A percentile compares a stretch with the other conserved stretches of the same genome.
Evolutionary conservation across 176 grass and related monocot genomes (phyloP).

Genomic region (Thalia dealbata): DNA sequence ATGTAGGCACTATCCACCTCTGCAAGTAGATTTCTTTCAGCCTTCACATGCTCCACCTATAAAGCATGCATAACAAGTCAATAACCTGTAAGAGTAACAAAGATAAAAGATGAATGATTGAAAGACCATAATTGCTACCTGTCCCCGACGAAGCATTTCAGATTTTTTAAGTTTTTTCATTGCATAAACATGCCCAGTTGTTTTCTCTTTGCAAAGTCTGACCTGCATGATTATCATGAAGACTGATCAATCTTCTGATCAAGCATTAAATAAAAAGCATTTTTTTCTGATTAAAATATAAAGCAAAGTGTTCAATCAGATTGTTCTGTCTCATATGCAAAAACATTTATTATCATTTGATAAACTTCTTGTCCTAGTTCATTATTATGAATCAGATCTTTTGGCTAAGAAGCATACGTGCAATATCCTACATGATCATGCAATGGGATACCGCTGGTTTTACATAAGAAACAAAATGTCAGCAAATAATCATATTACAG

Average conservation of each 20-base stretch:
- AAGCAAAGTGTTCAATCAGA: not conserved
- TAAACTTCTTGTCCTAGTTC: not conserved
- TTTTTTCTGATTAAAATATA: not conserved
- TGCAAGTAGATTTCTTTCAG: conserved; percentile 69
- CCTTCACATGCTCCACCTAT: conserved; percentile 59
- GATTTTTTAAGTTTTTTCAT: conserved; percentile 85
- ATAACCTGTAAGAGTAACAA: not conserved
- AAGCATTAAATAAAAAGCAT: not conserved
- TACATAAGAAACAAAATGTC: too few relatives aligned
- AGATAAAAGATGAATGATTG: conserved; percentile 13
- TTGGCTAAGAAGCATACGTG: too few relatives aligned
- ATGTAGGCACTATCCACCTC: conserved; percentile 70
- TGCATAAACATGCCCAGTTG: conserved; percentile 54
- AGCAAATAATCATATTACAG: too few relatives aligned
- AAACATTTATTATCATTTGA: not conserved
- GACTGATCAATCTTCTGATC: not conserved
- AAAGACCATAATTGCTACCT: conserved; percentile 31
- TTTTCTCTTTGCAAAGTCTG: conserved; percentile 64
- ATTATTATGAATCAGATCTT: too few relatives aligned
- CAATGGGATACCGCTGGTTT: too few relatives aligned
- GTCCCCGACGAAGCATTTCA: conserved; percentile 75
- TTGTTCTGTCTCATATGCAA: not conserved
- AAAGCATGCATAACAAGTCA: conserved; percentile 16
- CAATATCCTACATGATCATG: too few relatives aligned
- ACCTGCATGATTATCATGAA: conserved; percentile 40